Evolutionary conservation across 2,329 filamentous ascomycete species (phyloP), one percentile per base, ranked within the genome.

Genomic region (Colletotrichum eleusines): DNA sequence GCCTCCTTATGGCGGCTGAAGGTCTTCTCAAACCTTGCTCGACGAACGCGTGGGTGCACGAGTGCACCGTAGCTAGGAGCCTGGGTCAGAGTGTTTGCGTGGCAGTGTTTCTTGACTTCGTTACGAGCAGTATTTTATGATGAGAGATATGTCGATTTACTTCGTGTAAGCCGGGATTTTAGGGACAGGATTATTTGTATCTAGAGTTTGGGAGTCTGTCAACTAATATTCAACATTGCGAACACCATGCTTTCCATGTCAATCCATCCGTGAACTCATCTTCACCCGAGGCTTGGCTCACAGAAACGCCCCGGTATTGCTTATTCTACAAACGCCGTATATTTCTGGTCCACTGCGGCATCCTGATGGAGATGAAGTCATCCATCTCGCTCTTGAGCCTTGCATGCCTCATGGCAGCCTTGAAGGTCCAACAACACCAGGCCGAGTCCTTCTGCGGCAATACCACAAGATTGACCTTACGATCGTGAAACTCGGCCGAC

Each of bases 131-230:
- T 6, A 2, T 7, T 14, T 14, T 26, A 12, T 3, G 14, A 7
- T 8, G 12, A 18, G 28, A 28, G n/a, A 28, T 26, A 14, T 4
- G 23, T 50, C 23, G 6, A 4, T 8, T 28, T 8, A 12, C 3
- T 50, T 28, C 20, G 16, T 31, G 48, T 31, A 3, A 31, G 26
- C 1, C 14, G 26, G 48, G 7, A 28, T 18, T 1, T 4, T 3
- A 5, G 7, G 26, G 26, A 3, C 7, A 5, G 11, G 11, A 9
- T 18, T 0, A 20, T 0, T 31, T 3, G 0, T 20, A 2, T 18
- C 44, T 8, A 9, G 3, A 11, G 2, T 51, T 18, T 8, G 16
- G 16, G 26, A 20, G 26, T 5, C 23, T 28, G 3, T 18, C 2
- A 3, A 20, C 26, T 31, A 9, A 31, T 28, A 4, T 51, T 8